Evolutionary conservation across 192 early-diverging fungal genomes (phyloP), one percentile per base, ranked within the genome.

Genomic region (Coemansia umbellata): DNA sequence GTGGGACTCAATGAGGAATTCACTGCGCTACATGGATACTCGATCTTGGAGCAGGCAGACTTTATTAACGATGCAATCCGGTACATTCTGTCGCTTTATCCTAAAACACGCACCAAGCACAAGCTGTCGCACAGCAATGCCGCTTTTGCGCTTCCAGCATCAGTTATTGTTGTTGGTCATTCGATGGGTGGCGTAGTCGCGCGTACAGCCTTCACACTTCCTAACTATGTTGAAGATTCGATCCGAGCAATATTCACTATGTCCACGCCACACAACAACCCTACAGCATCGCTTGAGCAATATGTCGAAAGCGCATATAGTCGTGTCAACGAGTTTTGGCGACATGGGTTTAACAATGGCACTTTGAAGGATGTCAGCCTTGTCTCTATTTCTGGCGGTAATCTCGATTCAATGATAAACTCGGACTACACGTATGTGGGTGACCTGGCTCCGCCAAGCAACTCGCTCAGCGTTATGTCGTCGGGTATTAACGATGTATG

Each of bases 101-200:
- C 80, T 8, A 55, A 63, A 15, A 69, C 71, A 8, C 61, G 81
- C 17, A 22, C 47, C n/a, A 37, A 48, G 11, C 47, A 80, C 36
- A 30, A 11, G 37, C 30, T 54, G 1, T 15, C 43, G 21, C 45
- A 30, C 2, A 65, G 67, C 24, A 49, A 55, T 10, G 54, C 81
- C 15, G 36, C 17, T 7, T 69, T 73, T 42, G 67, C 66, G 11
- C 53, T 77, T 36, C 89, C 91, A 0, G 69, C 61, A 4, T 88
- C 90, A 13, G 88, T 97, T 15, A 65, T 90, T n/a, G 71, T 96
- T 21, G 71, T 94, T 44, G 92, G 86, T 10, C 93, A 98, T 62
- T 95, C 93, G 8, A 96, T 98, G 94, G 95, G 95, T 28, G 94
- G 94, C 9, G 84, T 95, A n/a, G 94, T 95, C 15, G 93, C 93